These are phyloP conservation scores for Candida quercuum DNA, from an alignment of 805 yeast species.

Conservation along the genomic window DNA sequence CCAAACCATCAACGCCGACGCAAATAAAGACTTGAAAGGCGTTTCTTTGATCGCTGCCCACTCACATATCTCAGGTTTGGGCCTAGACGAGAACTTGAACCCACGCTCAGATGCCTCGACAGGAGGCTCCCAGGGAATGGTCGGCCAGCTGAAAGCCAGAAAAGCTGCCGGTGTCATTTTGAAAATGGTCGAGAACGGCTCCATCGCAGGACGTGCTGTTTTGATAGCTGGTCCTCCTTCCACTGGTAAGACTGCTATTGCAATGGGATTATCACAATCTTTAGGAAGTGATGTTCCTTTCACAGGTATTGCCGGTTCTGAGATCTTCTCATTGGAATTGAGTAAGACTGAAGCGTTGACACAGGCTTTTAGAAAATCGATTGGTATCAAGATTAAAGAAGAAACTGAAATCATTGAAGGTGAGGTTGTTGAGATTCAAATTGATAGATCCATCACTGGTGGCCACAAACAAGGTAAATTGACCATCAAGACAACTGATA, in stretches of 20 bases:
- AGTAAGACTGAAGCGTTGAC: constrained; percentile 95
- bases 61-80: constrained; percentile 93
- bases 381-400: constrained; percentile 92
- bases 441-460: constrained; percentile 89
- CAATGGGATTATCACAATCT: constrained; percentile 83
- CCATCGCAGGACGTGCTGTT: constrained; percentile 95
- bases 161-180: constrained; percentile 93
- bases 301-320: constrained; percentile 92
- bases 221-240: constrained; percentile 97
- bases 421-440: constrained; percentile 95
- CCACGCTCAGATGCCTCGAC: constrained; percentile 57
- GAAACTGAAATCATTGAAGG: constrained; percentile 98
- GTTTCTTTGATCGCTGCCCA: constrained; percentile 92
- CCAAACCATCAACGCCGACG: constrained; percentile 37
- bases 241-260: constrained; percentile 97
- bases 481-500: constrained; percentile 94
- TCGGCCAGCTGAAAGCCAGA: constrained; percentile 93
- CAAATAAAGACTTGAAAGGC: constrained; percentile 47
- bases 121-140: constrained; percentile 76
- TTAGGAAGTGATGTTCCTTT: constrained; percentile 77
- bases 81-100: constrained; percentile 85
- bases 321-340: constrained; percentile 84
- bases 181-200: constrained; percentile 89
- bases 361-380: constrained; percentile 93
- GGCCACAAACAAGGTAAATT: constrained; percentile 98